Evolutionary conservation across 352 stramenopile species (phyloP).

Genomic region (Globisporangium megalacanthum): DNA sequence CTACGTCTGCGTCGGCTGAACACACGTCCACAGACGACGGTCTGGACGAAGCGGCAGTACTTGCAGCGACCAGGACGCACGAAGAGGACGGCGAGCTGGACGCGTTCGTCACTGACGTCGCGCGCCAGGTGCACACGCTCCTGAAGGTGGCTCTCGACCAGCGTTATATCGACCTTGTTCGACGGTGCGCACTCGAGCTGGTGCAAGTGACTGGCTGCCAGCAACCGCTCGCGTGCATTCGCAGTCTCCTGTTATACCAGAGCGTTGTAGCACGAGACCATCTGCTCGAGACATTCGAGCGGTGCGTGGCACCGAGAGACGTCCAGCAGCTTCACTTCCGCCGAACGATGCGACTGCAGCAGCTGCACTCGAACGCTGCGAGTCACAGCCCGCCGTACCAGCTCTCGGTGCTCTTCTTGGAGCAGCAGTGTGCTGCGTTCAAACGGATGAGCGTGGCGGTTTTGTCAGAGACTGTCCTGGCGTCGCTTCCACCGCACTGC

Average conservation of each 20-base stretch:
- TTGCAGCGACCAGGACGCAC: neutral
- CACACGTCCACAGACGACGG: conserved; percentile 5
- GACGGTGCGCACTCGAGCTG: conserved; percentile 48
- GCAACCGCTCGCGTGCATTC: conserved; percentile 37
- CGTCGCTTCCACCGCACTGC: conserved; percentile 27
- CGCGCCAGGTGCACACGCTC: conserved; percentile 20
- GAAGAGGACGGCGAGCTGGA: conserved; percentile 20
- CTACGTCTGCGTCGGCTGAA: neutral
- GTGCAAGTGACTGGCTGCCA: conserved; percentile 48
- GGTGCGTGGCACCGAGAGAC: conserved; percentile 32
- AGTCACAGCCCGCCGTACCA: conserved; percentile 55
- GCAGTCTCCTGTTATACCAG: conserved; percentile 62
- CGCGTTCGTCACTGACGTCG: conserved; percentile 20
- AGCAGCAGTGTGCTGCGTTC: conserved; percentile 56
- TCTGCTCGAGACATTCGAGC: conserved; percentile 28
- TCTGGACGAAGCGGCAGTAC: conserved; percentile 13
- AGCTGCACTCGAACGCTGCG: conserved; percentile 31
- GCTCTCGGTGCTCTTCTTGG: conserved; percentile 60
- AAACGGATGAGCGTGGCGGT: conserved; percentile 48
- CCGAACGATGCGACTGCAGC: conserved; percentile 29
- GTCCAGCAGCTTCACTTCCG: conserved; percentile 43
- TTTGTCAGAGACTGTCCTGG: conserved; percentile 35
- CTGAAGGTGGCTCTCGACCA: conserved; percentile 46
- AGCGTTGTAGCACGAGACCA: conserved; percentile 32
- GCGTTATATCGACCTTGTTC: conserved; percentile 27